Conservation (phyloP, 176 grass and related monocot genomes). For the Pharus latifolius region DNA sequence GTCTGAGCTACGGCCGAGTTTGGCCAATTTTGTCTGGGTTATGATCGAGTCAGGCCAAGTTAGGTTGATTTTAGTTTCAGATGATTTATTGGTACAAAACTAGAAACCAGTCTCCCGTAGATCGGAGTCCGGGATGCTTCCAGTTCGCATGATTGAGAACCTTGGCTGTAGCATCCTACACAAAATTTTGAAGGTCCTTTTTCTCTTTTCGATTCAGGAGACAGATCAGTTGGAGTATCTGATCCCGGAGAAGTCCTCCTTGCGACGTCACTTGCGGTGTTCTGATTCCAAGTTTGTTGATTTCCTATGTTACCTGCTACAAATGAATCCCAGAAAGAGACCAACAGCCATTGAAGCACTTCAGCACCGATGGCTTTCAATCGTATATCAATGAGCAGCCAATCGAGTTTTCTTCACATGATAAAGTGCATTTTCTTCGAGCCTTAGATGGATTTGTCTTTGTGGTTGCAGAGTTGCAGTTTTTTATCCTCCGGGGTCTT, state of each 20-base stretch:
- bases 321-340: slow-evolving; percentile 73
- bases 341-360: slow-evolving; percentile 79
- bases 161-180: not conserved
- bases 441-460: not conserved
- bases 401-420: not conserved
- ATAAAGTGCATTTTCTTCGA: not conserved
- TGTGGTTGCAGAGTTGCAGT: not conserved
- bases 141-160: too few relatives aligned
- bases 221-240: slow-evolving; percentile 73
- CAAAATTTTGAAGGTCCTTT: slow-evolving; percentile 1
- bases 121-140: too few relatives aligned
- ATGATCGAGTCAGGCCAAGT: too few relatives aligned
- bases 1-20: too few relatives aligned
- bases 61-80: too few relatives aligned
- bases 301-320: slow-evolving; percentile 78
- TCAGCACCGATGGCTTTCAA: slow-evolving; percentile 74
- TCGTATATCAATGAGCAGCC: slow-evolving; percentile 37
- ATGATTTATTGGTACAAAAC: too few relatives aligned
- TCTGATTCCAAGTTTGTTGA: slow-evolving; percentile 71
- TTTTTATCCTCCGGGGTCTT: not conserved
- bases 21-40: too few relatives aligned
- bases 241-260: slow-evolving; percentile 78
- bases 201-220: slow-evolving; percentile 44
- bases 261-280: slow-evolving; percentile 49
- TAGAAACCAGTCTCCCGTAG: too few relatives aligned